phyloP scores from a whole-genome alignment of 139 green algal species.

The Chlamydomonas schloesseri region DNA sequence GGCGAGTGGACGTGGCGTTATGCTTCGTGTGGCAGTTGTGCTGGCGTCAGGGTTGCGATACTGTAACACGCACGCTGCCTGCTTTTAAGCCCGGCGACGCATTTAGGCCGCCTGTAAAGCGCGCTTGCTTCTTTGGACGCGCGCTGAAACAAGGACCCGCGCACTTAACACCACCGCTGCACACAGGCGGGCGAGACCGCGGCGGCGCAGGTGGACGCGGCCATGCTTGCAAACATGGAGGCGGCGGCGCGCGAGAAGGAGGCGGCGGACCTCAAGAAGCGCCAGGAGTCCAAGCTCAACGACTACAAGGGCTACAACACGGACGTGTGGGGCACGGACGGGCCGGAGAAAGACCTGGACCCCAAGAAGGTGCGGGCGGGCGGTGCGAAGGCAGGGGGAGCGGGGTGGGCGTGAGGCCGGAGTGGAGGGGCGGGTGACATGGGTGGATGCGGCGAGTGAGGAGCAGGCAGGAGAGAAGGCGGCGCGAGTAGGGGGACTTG shows the following conservation, averaged over 20 bases:
- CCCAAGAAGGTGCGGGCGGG: constrained; percentile 34
- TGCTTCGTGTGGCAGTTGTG: no score
- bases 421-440: no score
- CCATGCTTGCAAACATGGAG: constrained; percentile 78
- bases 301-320: constrained; percentile 42
- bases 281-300: constrained; percentile 61
- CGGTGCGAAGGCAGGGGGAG: not conserved
- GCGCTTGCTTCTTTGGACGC: no score
- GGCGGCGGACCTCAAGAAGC: constrained; percentile 53
- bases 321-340: constrained; percentile 62
- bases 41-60: no score
- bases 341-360: constrained; percentile 57
- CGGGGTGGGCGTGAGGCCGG: not conserved
- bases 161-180: no score
- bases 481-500: no score
- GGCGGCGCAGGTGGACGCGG: constrained; percentile 56
- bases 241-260: constrained; percentile 56
- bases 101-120: no score
- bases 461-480: no score
- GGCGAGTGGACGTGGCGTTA: not conserved
- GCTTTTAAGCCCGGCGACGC: no score
- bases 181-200: constrained; percentile 49
- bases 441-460: no score
- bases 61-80: no score
- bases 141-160: no score